These are phyloP conservation scores for Tolypocladium tundrense DNA, from an alignment of 2,329 filamentous ascomycete genomes.

Conservation along the genomic window DNA sequence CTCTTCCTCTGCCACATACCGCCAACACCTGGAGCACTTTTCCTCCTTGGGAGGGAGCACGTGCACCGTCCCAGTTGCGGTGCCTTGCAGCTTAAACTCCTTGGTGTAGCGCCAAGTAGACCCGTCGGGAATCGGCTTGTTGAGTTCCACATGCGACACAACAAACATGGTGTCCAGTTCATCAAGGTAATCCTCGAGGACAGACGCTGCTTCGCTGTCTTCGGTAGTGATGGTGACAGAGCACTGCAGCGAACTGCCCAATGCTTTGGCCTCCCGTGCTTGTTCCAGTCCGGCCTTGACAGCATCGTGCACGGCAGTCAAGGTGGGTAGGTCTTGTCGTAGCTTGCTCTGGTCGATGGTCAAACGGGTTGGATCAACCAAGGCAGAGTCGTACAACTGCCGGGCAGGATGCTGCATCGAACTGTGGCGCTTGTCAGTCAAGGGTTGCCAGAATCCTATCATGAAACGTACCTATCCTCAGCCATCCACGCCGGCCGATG, in stretches of 20 bases:
- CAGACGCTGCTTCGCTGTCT: slow-evolving; percentile 18
- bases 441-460: neutral
- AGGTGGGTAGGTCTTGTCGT: slow-evolving; percentile 29
- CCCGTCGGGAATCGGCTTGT: slow-evolving; percentile 17
- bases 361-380: slow-evolving; percentile 30
- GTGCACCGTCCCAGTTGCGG: slow-evolving; percentile 24
- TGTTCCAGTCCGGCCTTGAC: slow-evolving; percentile 69
- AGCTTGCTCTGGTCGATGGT: slow-evolving; percentile 26
- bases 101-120: slow-evolving; percentile 30
- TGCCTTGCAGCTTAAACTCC: slow-evolving; percentile 30
- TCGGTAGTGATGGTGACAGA: slow-evolving; percentile 49
- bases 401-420: slow-evolving; percentile 28
- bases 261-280: slow-evolving; percentile 57
- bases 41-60: slow-evolving; percentile 38
- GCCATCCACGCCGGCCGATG: slow-evolving; percentile 59
- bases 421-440: slow-evolving; percentile 12
- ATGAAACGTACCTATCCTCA: slow-evolving; percentile 27
- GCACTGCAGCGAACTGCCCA: slow-evolving; percentile 75
- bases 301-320: slow-evolving; percentile 50
- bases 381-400: slow-evolving; percentile 34
- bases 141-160: slow-evolving; percentile 52
- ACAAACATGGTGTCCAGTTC: slow-evolving; percentile 59
- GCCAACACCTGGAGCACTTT: slow-evolving; percentile 89
- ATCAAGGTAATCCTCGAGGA: slow-evolving; percentile 28
- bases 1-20: slow-evolving; percentile 60